Evolutionary conservation across 345 rosid genomes (phyloP), one percentile per base, ranked within the genome.

Genomic region (Rhodomyrtus tomentosa): DNA sequence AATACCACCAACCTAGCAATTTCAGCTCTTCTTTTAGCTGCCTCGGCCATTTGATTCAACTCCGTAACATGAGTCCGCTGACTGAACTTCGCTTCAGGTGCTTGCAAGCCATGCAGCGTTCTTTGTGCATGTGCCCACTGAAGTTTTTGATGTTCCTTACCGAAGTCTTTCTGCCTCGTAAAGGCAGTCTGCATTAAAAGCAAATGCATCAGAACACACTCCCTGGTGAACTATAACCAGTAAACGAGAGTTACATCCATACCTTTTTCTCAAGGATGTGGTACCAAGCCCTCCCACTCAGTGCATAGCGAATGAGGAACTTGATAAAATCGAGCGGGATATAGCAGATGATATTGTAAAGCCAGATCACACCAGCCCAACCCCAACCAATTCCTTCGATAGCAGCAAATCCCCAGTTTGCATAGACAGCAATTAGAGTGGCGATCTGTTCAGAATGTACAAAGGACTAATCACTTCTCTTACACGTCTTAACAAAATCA

Each of bases 381-480:
- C 98, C 96, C 99, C 99, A 97, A 62, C 99, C 99, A 24, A 97
- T 97, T 48, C 99, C 99, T 90, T 95, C 98, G n/a, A 97, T 95
- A 1, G 98, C 99, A 81, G 99, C 96, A 86, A 97, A 97, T 87
- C 93, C 92, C 99, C 98, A 97, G 83, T 87, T 95, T 16, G 99
- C 99, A 87, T 97, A 95, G 40, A 97, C 99, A 15, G 99, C 99
- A 89, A 95, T 95, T 73, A 97, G 89, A 48, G 99, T 97, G 62
- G 99, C 99, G 87, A 95, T 91, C 99, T 97, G 90, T 84, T 76
- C 59, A 88, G 82, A 50, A 68, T 68, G 79, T 68, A 68, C 45
- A 68, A 36, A 36, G 38, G 45, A 68, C 9, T 32, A 18, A 68
- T 36, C 25, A 18, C 45, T n/a, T n/a, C n/a, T 68, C 12, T 21